phyloP scores from a whole-genome alignment of 306 rosid species.

The Carpinus viminea region DNA sequence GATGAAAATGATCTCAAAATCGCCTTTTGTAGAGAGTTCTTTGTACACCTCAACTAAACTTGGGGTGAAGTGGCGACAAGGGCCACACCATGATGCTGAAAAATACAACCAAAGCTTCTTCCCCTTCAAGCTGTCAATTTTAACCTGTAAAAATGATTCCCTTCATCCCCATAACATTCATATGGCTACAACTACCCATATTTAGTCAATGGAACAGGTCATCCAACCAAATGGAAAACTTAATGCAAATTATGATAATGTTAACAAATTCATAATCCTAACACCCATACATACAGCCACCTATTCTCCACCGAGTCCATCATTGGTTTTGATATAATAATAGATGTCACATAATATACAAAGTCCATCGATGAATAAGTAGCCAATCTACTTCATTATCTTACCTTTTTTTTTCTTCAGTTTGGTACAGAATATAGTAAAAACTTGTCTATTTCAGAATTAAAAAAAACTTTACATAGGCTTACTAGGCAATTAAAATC shows the following conservation, averaged over 20 bases:
- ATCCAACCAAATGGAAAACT: neutral
- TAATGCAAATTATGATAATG: neutral
- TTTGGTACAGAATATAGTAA: neutral
- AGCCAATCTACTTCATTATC: neutral
- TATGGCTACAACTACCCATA: neutral
- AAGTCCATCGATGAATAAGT: neutral
- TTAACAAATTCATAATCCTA: neutral
- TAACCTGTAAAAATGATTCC: conserved; percentile 49
- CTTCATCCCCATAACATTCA: neutral
- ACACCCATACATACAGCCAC: neutral
- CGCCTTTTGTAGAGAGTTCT: conserved; percentile 46
- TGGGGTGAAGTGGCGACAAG: conserved; percentile 59
- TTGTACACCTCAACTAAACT: conserved; percentile 57
- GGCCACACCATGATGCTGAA: conserved; percentile 79
- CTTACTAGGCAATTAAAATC: neutral
- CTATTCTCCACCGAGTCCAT: neutral
- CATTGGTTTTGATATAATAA: neutral
- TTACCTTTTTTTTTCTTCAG: too few species aligned
- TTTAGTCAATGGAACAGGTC: neutral
- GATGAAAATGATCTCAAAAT: conserved; percentile 58
- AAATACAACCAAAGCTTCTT: conserved; percentile 66
- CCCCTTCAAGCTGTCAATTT: conserved; percentile 60
- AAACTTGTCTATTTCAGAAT: neutral
- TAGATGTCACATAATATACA: neutral
- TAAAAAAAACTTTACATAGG: neutral